phyloP scores from a whole-genome alignment of 768 basidiomycete genomes.

The Trametes coccinea region DNA sequence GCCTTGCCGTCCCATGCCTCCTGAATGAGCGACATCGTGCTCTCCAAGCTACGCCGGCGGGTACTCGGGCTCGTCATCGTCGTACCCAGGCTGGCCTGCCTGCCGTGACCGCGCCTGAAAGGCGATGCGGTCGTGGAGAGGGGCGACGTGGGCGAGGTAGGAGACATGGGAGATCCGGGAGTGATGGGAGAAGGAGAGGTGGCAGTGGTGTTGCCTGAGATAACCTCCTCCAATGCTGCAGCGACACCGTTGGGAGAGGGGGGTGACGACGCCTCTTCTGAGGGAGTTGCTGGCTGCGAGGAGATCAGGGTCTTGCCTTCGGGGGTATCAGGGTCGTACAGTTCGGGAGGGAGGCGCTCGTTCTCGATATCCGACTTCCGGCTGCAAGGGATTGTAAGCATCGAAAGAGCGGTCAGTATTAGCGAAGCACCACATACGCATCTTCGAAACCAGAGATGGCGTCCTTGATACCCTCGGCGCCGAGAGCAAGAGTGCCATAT shows the following conservation, averaged over 20 bases:
- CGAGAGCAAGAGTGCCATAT: conserved; percentile 80
- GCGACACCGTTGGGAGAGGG: conserved; percentile 34
- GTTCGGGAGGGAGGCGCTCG: conserved; percentile 94
- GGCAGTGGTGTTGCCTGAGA: conserved; percentile 25
- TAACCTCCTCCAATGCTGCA: conserved; percentile 34
- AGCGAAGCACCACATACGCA: conserved; percentile 63
- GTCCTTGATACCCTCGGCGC: conserved; percentile 93
- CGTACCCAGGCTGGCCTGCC: conserved; percentile 87
- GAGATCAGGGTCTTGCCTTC: conserved; percentile 63
- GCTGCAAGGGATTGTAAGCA: conserved; percentile 39
- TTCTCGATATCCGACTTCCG: conserved; percentile 99
- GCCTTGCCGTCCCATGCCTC: conserved; percentile 81
- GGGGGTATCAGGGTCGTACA: conserved; percentile 78
- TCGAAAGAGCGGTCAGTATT: background rate
- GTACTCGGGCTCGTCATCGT: conserved; percentile 96
- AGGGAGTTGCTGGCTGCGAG: conserved; percentile 57
- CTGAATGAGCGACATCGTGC: conserved; percentile 93
- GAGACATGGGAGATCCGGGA: conserved; percentile 47
- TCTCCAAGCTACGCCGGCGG: conserved; percentile 87
- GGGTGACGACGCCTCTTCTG: conserved; percentile 40
- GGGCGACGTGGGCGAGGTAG: conserved; percentile 42
- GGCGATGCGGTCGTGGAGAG: conserved; percentile 37
- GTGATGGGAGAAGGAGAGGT: conserved; percentile 38
- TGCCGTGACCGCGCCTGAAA: conserved; percentile 70
- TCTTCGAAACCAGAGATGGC: conserved; percentile 93